A percentile compares a stretch with the other conserved stretches of the same genome.
These are phyloP conservation scores for Solanum acaule DNA, from an alignment of 257 asterid species.

Conservation along the genomic window DNA sequence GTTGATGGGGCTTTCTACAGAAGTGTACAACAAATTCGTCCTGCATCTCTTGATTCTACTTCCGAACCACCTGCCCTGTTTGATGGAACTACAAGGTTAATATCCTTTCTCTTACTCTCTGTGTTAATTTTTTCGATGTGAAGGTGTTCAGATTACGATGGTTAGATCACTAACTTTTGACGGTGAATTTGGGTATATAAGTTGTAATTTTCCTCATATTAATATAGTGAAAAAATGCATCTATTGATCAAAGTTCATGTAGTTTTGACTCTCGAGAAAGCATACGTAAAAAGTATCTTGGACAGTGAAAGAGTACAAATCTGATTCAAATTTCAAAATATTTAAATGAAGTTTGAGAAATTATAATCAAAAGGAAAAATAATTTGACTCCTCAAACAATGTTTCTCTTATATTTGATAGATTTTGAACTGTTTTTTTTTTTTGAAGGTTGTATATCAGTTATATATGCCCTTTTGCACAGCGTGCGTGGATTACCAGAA, in stretches of 20 bases:
- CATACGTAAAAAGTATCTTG: neutral
- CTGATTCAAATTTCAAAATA: neutral
- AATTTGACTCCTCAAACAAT: too few relatives aligned
- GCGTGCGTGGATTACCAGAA: conserved; percentile 70
- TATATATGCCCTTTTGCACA: conserved; percentile 63
- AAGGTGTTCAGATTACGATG: too few relatives aligned
- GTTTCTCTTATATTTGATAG: neutral
- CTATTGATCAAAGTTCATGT: neutral
- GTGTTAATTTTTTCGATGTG: neutral
- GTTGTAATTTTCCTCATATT: neutral
- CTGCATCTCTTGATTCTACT: conserved; percentile 27
- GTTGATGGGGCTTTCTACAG: neutral
- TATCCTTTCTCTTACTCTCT: neutral
- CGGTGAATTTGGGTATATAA: neutral
- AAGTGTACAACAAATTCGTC: conserved; percentile 18
- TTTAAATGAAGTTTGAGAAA: neutral
- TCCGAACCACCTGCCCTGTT: conserved; percentile 30
- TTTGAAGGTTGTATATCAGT: conserved; percentile 52
- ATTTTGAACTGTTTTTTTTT: neutral
- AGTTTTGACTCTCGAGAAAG: neutral
- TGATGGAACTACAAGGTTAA: conserved; percentile 38
- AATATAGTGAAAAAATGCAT: neutral
- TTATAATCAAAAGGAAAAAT: neutral
- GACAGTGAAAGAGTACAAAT: neutral
- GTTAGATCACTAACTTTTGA: too few relatives aligned